Conservation (phyloP, 306 rosid genomes). For the Gastrolobium bilobum region DNA sequence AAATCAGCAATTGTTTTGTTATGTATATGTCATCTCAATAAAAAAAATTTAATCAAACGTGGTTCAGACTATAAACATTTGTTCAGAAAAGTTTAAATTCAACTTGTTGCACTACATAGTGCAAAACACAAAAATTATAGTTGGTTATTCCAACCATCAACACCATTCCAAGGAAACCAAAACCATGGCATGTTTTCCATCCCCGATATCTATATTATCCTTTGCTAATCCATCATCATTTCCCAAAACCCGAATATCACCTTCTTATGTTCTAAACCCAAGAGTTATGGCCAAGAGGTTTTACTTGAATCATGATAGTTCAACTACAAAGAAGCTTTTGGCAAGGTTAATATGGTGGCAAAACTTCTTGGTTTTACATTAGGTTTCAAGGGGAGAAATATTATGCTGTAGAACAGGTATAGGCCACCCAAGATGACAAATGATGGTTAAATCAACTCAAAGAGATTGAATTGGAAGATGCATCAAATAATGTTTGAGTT, state of each 20-base stretch:
- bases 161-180: conserved; percentile 11
- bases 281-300: conserved; percentile 75
- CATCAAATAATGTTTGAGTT: conserved; percentile 91
- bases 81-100: conserved; percentile 2
- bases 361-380: conserved; percentile 88
- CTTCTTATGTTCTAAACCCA: conserved; percentile 54
- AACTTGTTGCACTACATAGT: background rate
- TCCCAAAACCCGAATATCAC: conserved; percentile 52
- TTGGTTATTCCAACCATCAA: conserved; percentile 11
- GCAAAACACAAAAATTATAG: background rate
- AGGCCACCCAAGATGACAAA: conserved; percentile 95
- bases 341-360: conserved; percentile 78
- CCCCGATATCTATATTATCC: conserved; percentile 64
- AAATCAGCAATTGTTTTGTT: no score
- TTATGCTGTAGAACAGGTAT: conserved; percentile 83
- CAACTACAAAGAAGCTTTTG: conserved; percentile 78
- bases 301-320: conserved; percentile 79
- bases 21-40: no score
- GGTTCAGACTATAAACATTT: background rate
- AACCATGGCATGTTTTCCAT: conserved; percentile 75
- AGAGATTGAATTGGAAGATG: conserved; percentile 94
- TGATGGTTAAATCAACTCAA: conserved; percentile 92
- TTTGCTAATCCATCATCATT: conserved; percentile 60
- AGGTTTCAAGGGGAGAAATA: conserved; percentile 96
- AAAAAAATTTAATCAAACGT: background rate